A percentile compares a stretch with the other conserved stretches of the same genome.
Evolutionary conservation across 23 red algal species (phyloP).

Genomic region (Agarophyton chilense): DNA sequence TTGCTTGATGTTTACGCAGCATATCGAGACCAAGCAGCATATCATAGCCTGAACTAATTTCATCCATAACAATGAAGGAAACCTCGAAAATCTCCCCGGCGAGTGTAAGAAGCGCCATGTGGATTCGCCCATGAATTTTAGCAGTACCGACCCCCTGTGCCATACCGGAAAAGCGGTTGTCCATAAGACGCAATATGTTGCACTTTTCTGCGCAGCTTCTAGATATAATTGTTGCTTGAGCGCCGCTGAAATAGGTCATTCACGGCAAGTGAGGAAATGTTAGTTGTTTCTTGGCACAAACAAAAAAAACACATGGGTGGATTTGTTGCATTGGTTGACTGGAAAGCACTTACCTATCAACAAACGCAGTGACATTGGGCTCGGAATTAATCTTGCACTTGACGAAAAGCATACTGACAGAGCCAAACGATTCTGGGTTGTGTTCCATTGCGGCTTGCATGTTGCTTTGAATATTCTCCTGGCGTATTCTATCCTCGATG

Average conservation of each 20-base stretch:
- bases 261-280: not conserved
- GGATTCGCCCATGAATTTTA: conserved; percentile 82
- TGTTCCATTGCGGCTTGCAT: conserved; percentile 87
- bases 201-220: conserved; percentile 80
- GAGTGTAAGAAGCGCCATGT: conserved; percentile 82
- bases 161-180: conserved; percentile 84
- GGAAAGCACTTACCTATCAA: conserved; percentile 72
- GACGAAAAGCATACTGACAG: conserved; percentile 90
- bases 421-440: conserved; percentile 87
- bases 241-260: conserved; percentile 44
- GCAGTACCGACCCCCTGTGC: conserved; percentile 90
- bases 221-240: conserved; percentile 94
- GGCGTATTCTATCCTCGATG: conserved; percentile 69
- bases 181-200: conserved; percentile 79
- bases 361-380: conserved; percentile 72
- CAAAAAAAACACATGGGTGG: not conserved
- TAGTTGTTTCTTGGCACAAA: not conserved
- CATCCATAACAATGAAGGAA: conserved; percentile 92
- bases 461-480: conserved; percentile 68
- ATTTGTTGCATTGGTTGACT: not conserved
- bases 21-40: conserved; percentile 98
- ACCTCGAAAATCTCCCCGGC: conserved; percentile 64
- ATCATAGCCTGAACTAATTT: conserved; percentile 67
- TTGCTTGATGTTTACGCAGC: conserved; percentile 82
- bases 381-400: conserved; percentile 75